Base-by-base conservation (phyloP, 495 filamentous ascomycete genomes). In the Neurospora africana region DNA sequence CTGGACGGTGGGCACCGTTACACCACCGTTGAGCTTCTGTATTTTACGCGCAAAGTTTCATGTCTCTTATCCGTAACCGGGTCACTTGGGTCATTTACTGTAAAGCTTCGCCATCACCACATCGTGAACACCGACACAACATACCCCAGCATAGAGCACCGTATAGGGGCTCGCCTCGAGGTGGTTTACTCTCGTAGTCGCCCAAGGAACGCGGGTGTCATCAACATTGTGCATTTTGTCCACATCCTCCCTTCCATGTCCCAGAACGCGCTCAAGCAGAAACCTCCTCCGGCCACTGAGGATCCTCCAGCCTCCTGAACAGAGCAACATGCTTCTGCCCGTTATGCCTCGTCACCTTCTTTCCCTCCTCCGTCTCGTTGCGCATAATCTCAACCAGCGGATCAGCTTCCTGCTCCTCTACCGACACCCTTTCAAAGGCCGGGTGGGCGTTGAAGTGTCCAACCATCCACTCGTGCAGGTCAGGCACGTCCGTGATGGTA, bases 401-500 rank as follows among this genome's bases (percentile, higher is more conserved):
- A 82, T 97, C 94, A 33, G 77, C 81, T 68, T 90, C 89, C 76
- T 91, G 83, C 71, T 93, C 91, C 76, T 87, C 86, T 68, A 90
- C 86, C 0, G 85, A 74, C 30, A 93, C 79, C 74, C 89, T 82
- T 81, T 89, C 86, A 79, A 93, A 94, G 68, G 86, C 85, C 40
- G 85, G 86, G 78, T 93, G 89, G 21, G 82, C 87, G 68, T 90
- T 87, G 76, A 98, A 94, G 83, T 97, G 92, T 75, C 86, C 84
- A 73, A 93, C 87, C 89, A 99, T 94, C 95, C 95, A 99, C 74
- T 88, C 84, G 80, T 97, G 92, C 76, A 98, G 86, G 77, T 97
- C 93, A 80, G 96, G 91, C 38, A 99, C 95, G 81, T 99, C 95
- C 43, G 95, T 98, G 76, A 99, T 97, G 33, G 95, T 98, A 76